These are phyloP conservation scores for Calonectria pseudoturangicola DNA, from an alignment of 2,329 filamentous ascomycete genomes.

Conservation along the genomic window DNA sequence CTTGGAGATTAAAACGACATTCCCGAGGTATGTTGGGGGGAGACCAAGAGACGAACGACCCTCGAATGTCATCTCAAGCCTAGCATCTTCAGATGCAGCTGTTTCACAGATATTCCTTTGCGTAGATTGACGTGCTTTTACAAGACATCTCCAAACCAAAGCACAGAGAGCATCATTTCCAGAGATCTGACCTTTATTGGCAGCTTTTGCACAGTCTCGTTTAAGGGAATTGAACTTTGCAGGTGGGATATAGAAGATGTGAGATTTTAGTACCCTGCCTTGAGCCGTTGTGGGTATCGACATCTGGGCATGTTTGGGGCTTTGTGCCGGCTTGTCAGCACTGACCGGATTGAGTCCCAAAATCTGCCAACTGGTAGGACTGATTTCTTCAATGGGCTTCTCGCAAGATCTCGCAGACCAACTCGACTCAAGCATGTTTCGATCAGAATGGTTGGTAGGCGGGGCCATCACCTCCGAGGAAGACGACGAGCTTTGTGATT, in stretches of 20 bases:
- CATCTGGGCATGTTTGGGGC: too few relatives aligned
- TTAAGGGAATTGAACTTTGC: conserved; percentile 7
- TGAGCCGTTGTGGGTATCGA: not conserved
- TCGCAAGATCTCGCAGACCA: not conserved
- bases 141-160: conserved; percentile 5
- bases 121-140: not conserved
- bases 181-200: not conserved
- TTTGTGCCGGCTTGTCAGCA: not conserved
- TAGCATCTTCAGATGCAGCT: not conserved
- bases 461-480: not conserved
- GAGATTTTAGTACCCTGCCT: not conserved
- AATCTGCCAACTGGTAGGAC: conserved; percentile 6
- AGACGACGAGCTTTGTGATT: not conserved
- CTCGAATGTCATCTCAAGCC: conserved; percentile 19
- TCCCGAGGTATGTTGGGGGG: conserved; percentile 1
- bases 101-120: not conserved
- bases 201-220: not conserved
- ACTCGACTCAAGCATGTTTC: conserved; percentile 1
- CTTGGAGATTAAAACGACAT: conserved; percentile 14
- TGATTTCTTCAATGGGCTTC: not conserved
- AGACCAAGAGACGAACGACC: not conserved
- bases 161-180: not conserved
- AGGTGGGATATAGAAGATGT: conserved; percentile 19
- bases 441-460: conserved; percentile 3
- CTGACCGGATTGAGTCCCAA: not conserved